Percentiles rank a stretch among this genome's conserved stretches.
These are phyloP conservation scores for Falciphora oryzae DNA, from an alignment of 2,329 filamentous ascomycete genomes.

Conservation along the genomic window DNA sequence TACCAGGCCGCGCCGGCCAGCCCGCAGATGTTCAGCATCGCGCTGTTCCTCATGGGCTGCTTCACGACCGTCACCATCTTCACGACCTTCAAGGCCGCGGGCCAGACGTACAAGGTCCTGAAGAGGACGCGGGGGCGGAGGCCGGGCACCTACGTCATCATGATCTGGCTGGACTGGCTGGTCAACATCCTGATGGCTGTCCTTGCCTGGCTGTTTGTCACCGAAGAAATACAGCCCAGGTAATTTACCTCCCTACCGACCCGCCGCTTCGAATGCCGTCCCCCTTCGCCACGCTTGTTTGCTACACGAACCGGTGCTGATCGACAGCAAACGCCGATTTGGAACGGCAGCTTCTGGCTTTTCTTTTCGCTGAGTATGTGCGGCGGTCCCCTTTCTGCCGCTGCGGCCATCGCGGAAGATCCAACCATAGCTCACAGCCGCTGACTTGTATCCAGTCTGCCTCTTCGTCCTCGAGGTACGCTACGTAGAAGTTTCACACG, in stretches of 20 bases:
- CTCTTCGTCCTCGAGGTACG: conserved; percentile 11
- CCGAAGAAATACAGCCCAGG: background rate
- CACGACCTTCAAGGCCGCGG: background rate
- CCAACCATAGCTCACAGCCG: background rate
- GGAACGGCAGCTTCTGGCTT: background rate
- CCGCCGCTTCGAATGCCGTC: no score
- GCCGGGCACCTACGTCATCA: background rate
- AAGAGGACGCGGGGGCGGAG: background rate
- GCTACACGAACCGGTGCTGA: background rate
- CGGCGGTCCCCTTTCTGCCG: no score
- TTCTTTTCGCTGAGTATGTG: background rate
- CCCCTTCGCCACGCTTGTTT: background rate
- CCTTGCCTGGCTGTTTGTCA: background rate
- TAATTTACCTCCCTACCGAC: background rate
- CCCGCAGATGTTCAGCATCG: background rate
- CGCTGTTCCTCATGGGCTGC: background rate
- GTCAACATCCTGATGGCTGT: conserved; percentile 2
- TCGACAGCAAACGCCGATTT: background rate
- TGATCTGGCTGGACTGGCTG: conserved; percentile 5
- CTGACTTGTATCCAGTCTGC: conserved; percentile 11
- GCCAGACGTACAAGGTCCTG: conserved; percentile 3
- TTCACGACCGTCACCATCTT: background rate
- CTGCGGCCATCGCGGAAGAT: background rate
- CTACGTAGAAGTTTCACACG: no score
- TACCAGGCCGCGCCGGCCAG: background rate